Conservation (phyloP, 75 land plant species). For the Larix kaempferi region DNA sequence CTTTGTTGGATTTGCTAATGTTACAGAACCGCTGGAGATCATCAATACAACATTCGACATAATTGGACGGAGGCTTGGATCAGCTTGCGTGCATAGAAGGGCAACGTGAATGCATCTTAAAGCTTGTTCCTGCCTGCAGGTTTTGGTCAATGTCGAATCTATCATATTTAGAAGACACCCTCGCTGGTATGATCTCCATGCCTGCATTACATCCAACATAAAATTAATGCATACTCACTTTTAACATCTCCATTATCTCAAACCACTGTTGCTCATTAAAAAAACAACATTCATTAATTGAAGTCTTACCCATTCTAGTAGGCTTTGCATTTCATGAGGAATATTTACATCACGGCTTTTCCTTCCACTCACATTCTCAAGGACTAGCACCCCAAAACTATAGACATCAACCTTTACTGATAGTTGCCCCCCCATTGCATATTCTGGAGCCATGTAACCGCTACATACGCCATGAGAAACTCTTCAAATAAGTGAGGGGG, state of each 20-base stretch:
- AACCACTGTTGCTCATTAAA: too few relatives aligned
- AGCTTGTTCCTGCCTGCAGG: slow-evolving; percentile 4
- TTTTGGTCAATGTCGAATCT: background rate
- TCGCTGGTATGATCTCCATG: slow-evolving; percentile 7
- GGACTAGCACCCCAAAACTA: slow-evolving; percentile 10
- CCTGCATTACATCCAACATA: background rate
- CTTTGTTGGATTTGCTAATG: background rate
- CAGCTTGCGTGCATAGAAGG: slow-evolving; percentile 22
- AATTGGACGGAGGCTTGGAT: slow-evolving; percentile 10
- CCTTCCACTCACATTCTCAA: slow-evolving; percentile 10
- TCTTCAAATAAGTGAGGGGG: too few relatives aligned
- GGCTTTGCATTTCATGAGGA: background rate
- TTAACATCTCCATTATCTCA: too few relatives aligned
- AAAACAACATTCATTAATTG: background rate
- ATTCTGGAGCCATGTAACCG: slow-evolving; percentile 7
- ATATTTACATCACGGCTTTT: background rate
- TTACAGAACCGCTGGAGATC: slow-evolving; percentile 15
- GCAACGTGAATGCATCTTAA: slow-evolving; percentile 24
- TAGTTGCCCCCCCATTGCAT: background rate
- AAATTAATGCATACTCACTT: too few relatives aligned
- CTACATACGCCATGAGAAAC: background rate
- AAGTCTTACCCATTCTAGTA: background rate
- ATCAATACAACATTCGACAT: slow-evolving; percentile 24
- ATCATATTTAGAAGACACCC: background rate
- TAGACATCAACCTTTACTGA: slow-evolving; percentile 11